phyloP scores from a whole-genome alignment of 192 early-diverging fungal genomes.

The Geranomyces variabilis region DNA sequence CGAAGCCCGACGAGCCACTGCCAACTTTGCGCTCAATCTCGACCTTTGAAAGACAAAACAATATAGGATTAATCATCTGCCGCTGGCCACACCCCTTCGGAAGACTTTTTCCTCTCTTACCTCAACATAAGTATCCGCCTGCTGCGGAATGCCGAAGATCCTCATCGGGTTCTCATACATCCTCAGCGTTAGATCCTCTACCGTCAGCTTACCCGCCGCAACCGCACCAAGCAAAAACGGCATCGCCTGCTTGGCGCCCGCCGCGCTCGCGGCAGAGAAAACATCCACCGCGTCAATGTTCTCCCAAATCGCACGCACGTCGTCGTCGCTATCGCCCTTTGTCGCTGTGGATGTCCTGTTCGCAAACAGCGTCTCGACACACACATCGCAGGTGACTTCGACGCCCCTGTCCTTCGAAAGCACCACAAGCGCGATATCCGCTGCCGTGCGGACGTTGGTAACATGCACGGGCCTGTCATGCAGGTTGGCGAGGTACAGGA shows the following conservation, averaged over 20 bases:
- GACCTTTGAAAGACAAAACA: slow-evolving; percentile 44
- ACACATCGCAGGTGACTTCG: slow-evolving; percentile 91
- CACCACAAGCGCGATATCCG: slow-evolving; percentile 84
- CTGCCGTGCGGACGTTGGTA: slow-evolving; percentile 74
- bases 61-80: too few relatives aligned
- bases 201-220: slow-evolving; percentile 71
- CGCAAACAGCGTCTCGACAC: slow-evolving; percentile 83
- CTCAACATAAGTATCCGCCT: slow-evolving; percentile 93
- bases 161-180: slow-evolving; percentile 83
- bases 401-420: slow-evolving; percentile 86
- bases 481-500: slow-evolving; percentile 84
- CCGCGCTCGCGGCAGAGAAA: slow-evolving; percentile 77
- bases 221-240: slow-evolving; percentile 81
- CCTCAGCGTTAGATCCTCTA: slow-evolving; percentile 75
- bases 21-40: slow-evolving; percentile 75
- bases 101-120: too few relatives aligned
- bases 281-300: slow-evolving; percentile 85
- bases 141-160: slow-evolving; percentile 92
- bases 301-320: slow-evolving; percentile 82
- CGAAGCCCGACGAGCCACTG: slow-evolving; percentile 63
- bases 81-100: too few relatives aligned
- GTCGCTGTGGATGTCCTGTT: slow-evolving; percentile 27
- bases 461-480: slow-evolving; percentile 86
- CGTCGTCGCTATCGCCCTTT: slow-evolving; percentile 37
- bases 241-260: slow-evolving; percentile 47